Conservation (phyloP, 1,284 basidiomycete species). For the Amylostereum chailletii region DNA sequence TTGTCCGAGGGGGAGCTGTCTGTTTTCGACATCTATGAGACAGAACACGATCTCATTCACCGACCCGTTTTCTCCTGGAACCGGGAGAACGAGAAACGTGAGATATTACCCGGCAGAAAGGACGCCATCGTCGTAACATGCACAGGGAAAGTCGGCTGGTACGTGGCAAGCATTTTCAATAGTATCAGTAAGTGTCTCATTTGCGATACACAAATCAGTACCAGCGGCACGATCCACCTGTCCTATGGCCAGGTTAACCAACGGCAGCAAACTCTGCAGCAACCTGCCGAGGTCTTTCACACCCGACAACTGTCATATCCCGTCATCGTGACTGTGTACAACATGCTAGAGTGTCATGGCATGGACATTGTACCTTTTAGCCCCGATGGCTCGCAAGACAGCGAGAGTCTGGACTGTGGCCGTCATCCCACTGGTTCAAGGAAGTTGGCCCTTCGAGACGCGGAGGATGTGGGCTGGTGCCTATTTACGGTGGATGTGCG, state of each 20-base stretch:
- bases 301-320: slow-evolving; percentile 80
- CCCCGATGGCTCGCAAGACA: slow-evolving; percentile 15
- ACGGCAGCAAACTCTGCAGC: slow-evolving; percentile 23
- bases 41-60: slow-evolving; percentile 76
- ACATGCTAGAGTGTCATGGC: slow-evolving; percentile 78
- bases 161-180: slow-evolving; percentile 19
- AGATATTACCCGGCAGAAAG: slow-evolving; percentile 68
- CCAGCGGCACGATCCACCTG: slow-evolving; percentile 69
- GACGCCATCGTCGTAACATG: slow-evolving; percentile 64
- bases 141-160: slow-evolving; percentile 89
- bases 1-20: slow-evolving; percentile 75
- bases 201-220: slow-evolving; percentile 34
- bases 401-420: not conserved
- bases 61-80: slow-evolving; percentile 80
- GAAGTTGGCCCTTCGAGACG: slow-evolving; percentile 24
- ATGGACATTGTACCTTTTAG: slow-evolving; percentile 69
- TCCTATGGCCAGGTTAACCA: slow-evolving; percentile 74
- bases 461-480: slow-evolving; percentile 64
- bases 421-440: too few relatives aligned
- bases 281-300: slow-evolving; percentile 54
- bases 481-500: slow-evolving; percentile 80
- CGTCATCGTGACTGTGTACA: slow-evolving; percentile 86
- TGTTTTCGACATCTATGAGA: slow-evolving; percentile 84
- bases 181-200: not conserved
- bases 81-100: slow-evolving; percentile 36